Conservation (phyloP, 192 early-diverging fungal genomes). For the Irineochytrium annulatum region DNA sequence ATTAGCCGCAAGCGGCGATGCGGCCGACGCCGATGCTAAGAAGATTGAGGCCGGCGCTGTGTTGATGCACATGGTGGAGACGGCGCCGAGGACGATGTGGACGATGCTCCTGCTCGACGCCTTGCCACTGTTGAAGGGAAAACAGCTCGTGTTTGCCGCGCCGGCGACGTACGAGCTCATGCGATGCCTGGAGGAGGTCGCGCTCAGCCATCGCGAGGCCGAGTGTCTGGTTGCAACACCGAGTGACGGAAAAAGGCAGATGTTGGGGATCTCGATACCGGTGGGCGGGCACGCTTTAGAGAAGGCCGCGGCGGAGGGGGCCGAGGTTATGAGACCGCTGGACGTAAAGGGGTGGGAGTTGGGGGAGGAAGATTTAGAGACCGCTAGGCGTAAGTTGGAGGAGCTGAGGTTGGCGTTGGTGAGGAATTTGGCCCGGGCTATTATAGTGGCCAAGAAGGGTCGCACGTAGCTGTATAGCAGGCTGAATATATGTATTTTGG, state of each 20-base stretch:
- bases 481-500: no score
- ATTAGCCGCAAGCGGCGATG: background rate
- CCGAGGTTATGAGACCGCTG: background rate
- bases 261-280: background rate
- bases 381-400: background rate
- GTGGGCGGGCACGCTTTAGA: background rate
- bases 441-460: no score
- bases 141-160: no score
- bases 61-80: slow-evolving; percentile 1
- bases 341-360: background rate
- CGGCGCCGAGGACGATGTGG: slow-evolving; percentile 6
- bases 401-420: slow-evolving; percentile 4
- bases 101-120: slow-evolving; percentile 8
- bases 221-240: background rate
- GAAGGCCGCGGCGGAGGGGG: background rate
- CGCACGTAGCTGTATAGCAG: no score
- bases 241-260: background rate
- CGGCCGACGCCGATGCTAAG: background rate
- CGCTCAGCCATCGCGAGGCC: background rate
- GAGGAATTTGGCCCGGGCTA: slow-evolving; percentile 18
- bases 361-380: background rate
- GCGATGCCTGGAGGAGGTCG: slow-evolving; percentile 12
- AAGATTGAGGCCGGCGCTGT: background rate
- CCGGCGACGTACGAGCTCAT: slow-evolving; percentile 14
- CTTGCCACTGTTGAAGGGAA: background rate